Evolutionary conservation across 2,329 filamentous ascomycete species (phyloP), one percentile per base, ranked within the genome.

Genomic region (Apiospora malaysiana): DNA sequence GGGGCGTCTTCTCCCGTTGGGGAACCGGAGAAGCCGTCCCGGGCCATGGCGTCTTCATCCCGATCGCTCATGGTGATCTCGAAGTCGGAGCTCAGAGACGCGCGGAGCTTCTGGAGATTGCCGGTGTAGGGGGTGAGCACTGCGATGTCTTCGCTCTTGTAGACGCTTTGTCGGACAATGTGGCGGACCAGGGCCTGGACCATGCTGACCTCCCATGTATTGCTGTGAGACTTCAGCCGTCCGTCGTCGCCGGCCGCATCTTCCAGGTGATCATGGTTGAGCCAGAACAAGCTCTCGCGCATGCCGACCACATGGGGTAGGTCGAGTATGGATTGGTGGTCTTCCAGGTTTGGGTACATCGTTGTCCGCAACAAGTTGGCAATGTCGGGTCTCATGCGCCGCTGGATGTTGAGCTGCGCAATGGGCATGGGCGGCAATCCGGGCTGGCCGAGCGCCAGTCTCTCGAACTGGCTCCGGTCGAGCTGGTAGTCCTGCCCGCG

Each of bases 71-170:
- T 73, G 0, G 87, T 82, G 23, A 94, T 87, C 72, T 90, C 88
- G 70, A 90, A 91, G 5, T 84, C 81, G 1, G 71, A 77, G 1
- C 78, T 76, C 76, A 91, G 79, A 0, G 76, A 78, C 1, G 76
- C 75, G 1, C 85, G 85, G 1, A 92, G 81, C 68, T 85, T 85
- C 5, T 86, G 82, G 2, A 89, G 79, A 72, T 92, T 90, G 0
- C 88, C 89, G 0, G 85, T 78, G 71, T 92, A 92, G 0, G 90
- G 90, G 0, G 92, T 94, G 8, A 95, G 77, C 0, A 95, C 88
- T 0, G 92, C 91, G 71, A 95, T 92, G 1, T 94, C 90, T 0
- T 83, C 83, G 0, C 81, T 79, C 0, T 77, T 78, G 76, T 94
- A 94, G 0, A 75, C 76, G 0, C 91, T 91, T 76, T 94, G 92